Evolutionary conservation across 2,329 filamentous ascomycete genomes (phyloP).

Genomic region (Dactylellina drechsleri): DNA sequence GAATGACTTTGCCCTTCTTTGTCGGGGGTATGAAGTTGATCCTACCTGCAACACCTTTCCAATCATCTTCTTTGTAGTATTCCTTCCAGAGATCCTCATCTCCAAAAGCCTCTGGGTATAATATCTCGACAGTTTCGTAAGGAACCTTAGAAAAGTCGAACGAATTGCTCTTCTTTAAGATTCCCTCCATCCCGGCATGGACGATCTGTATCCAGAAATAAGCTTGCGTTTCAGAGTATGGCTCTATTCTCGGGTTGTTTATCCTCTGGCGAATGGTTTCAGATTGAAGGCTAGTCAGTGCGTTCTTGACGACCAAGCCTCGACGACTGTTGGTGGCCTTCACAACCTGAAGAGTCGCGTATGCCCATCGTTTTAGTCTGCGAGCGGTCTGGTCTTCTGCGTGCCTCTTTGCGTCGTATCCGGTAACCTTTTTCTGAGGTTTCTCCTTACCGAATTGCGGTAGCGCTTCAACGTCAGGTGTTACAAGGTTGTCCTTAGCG

Average conservation of each 20-base stretch:
- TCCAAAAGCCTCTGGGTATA: constrained; percentile 55
- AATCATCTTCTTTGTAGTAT: constrained; percentile 54
- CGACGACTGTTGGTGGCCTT: constrained; percentile 53
- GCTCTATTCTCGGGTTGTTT: constrained; percentile 40
- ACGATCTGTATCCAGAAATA: constrained; percentile 57
- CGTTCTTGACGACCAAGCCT: constrained; percentile 58
- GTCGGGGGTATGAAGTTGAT: constrained; percentile 51
- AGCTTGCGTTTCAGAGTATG: constrained; percentile 56
- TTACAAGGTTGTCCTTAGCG: constrained; percentile 59
- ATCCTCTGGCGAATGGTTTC: constrained; percentile 51
- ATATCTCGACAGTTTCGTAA: constrained; percentile 53
- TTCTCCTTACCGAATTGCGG: constrained; percentile 52
- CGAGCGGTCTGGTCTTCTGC: constrained; percentile 24
- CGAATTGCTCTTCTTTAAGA: constrained; percentile 33
- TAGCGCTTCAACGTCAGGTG: constrained; percentile 60
- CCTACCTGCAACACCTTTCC: constrained; percentile 55
- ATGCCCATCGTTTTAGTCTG: constrained; percentile 59
- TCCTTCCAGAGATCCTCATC: constrained; percentile 53
- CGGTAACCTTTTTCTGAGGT: background rate
- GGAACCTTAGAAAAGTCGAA: constrained; percentile 52
- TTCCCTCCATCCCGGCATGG: constrained; percentile 54
- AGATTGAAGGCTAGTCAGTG: constrained; percentile 47
- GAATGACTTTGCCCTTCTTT: constrained; percentile 48
- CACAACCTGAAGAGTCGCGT: constrained; percentile 59
- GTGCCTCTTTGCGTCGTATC: constrained; percentile 13